phyloP scores from a whole-genome alignment of 495 filamentous ascomycete species.

The Penicillium fimorum region DNA sequence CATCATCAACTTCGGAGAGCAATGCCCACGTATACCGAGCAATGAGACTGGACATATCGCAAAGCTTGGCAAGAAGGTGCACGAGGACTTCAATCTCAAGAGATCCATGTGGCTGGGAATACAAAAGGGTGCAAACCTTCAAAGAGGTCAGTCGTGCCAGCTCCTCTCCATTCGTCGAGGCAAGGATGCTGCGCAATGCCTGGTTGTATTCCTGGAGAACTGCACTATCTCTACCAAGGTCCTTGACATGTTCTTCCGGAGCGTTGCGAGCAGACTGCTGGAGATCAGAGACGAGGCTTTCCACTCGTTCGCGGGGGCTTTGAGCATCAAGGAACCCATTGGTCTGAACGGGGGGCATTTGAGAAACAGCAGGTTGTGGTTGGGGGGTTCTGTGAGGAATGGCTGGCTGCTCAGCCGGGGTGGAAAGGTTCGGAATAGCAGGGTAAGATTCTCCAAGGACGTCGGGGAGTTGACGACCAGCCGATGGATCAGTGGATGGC shows the following conservation, averaged over 20 bases:
- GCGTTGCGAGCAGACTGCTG: conserved; percentile 61
- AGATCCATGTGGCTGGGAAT: conserved; percentile 53
- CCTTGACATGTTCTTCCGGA: conserved; percentile 66
- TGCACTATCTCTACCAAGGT: conserved; percentile 62
- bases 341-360: conserved; percentile 42
- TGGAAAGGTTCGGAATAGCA: conserved; percentile 71
- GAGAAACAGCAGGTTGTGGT: conserved; percentile 52
- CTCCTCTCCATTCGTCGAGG: conserved; percentile 59
- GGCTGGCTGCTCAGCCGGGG: conserved; percentile 76
- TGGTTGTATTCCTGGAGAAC: conserved; percentile 65
- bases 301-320: conserved; percentile 60
- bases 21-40: conserved; percentile 66
- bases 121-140: conserved; percentile 69
- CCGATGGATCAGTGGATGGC: conserved; percentile 18
- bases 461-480: conserved; percentile 60
- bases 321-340: conserved; percentile 67
- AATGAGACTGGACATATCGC: conserved; percentile 70
- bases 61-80: conserved; percentile 75
- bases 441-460: conserved; percentile 81
- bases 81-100: conserved; percentile 82
- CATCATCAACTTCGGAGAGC: conserved; percentile 65
- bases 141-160: conserved; percentile 66
- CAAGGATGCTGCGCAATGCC: conserved; percentile 48
- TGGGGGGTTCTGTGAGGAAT: conserved; percentile 68
- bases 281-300: conserved; percentile 69